phyloP scores from a whole-genome alignment of 306 rosid species.

The Argentina anserina region DNA sequence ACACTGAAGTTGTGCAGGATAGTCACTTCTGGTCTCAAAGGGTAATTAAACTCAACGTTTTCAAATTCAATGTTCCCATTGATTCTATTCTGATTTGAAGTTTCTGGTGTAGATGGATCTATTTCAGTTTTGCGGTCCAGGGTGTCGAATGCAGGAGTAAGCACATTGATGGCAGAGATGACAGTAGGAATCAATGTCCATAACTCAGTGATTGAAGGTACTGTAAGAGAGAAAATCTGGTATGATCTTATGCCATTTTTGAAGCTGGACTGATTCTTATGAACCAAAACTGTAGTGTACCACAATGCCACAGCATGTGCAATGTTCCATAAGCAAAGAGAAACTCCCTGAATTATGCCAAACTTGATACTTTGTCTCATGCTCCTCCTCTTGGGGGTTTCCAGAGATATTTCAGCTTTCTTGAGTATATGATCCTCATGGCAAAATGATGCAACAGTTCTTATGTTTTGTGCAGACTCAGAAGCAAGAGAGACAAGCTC shows the following conservation, averaged over 20 bases:
- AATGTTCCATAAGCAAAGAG: constrained; percentile 86
- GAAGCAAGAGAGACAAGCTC: constrained; percentile 72
- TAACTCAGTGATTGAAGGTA: constrained; percentile 85
- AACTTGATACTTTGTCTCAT: constrained; percentile 68
- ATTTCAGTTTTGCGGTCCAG: constrained; percentile 74
- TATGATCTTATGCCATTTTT: constrained; percentile 72
- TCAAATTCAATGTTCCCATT: constrained; percentile 62
- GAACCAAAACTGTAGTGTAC: constrained; percentile 73
- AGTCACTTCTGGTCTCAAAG: constrained; percentile 60
- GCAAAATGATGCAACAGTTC: constrained; percentile 79
- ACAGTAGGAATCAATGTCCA: constrained; percentile 88
- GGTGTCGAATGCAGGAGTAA: constrained; percentile 76
- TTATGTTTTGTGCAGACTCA: constrained; percentile 77
- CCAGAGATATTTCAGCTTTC: constrained; percentile 58
- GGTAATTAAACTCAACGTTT: constrained; percentile 55
- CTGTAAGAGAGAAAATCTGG: constrained; percentile 91
- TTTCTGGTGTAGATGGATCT: constrained; percentile 52
- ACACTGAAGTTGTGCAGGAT: constrained; percentile 66
- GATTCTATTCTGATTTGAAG: constrained; percentile 39
- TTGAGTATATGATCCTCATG: constrained; percentile 63
- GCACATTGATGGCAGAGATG: constrained; percentile 62
- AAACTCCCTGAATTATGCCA: constrained; percentile 69
- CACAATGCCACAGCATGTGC: constrained; percentile 91
- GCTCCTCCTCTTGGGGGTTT: constrained; percentile 59
- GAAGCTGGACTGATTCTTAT: constrained; percentile 53